Evolutionary conservation across 495 filamentous ascomycete genomes (phyloP).

Genomic region (Aspergillus diversus): DNA sequence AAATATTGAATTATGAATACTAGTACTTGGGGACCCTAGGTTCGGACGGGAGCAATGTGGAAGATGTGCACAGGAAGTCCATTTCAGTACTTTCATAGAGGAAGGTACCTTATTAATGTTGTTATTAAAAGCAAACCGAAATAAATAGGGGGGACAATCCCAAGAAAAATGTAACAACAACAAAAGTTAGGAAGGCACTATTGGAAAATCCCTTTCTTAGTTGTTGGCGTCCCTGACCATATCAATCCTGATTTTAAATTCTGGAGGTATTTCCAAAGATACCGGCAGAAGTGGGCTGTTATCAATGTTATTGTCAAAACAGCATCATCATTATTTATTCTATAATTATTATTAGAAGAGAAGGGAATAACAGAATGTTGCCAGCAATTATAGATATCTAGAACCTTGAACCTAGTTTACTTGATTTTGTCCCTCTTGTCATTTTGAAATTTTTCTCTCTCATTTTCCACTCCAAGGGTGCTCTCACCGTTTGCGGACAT

Average conservation of each 20-base stretch:
- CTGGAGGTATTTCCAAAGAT: too few relatives aligned
- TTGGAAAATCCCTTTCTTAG: background rate
- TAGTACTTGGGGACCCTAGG: background rate
- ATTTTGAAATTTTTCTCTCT: too few relatives aligned
- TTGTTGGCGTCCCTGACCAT: background rate
- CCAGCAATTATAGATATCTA: too few relatives aligned
- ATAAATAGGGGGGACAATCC: background rate
- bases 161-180: background rate
- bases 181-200: background rate
- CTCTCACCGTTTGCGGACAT: slow-evolving; percentile 12
- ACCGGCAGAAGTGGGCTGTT: too few relatives aligned
- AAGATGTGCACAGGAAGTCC: too few relatives aligned
- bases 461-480: too few relatives aligned
- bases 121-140: slow-evolving; percentile 1
- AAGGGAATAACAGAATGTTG: too few relatives aligned
- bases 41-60: too few relatives aligned
- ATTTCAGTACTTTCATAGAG: too few relatives aligned
- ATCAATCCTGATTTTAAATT: background rate
- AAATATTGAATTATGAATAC: background rate
- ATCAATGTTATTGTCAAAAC: background rate
- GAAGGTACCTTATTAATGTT: background rate
- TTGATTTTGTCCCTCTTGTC: background rate
- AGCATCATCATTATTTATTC: background rate
- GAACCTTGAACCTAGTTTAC: too few relatives aligned
- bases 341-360: too few relatives aligned